phyloP scores from a whole-genome alignment of 345 rosid genomes.

The Melastoma malabathricum region DNA sequence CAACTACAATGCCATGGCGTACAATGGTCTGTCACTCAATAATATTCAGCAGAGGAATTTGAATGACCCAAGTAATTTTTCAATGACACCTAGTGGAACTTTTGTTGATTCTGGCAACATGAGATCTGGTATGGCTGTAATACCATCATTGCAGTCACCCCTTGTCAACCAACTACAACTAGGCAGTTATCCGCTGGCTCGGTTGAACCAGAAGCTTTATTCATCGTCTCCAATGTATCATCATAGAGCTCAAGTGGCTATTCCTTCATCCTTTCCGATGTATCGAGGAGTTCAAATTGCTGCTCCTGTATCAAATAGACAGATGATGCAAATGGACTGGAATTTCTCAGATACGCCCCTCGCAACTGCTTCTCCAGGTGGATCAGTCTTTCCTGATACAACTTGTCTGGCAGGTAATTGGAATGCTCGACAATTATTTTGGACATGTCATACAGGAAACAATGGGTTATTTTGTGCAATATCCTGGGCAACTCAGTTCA shows the following conservation, averaged over 20 bases:
- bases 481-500: too few species aligned
- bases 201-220: constrained; percentile 2
- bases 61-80: too few species aligned
- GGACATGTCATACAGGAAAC: too few species aligned
- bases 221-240: constrained; percentile 6
- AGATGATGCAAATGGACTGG: constrained; percentile 2
- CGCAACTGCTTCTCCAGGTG: constrained; percentile 3
- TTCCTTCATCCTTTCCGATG: constrained; percentile 1
- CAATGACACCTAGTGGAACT: too few species aligned
- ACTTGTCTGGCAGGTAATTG: too few species aligned
- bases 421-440: too few species aligned
- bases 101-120: too few species aligned
- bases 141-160: constrained; percentile 5
- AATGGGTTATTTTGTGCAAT: too few species aligned
- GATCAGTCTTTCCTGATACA: constrained; percentile 1
- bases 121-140: background rate
- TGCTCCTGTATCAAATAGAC: constrained; percentile 10
- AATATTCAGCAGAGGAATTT: too few species aligned
- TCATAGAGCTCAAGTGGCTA: constrained; percentile 9
- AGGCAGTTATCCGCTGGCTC: constrained; percentile 7
- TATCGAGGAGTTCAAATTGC: constrained; percentile 4
- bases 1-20: too few species aligned
- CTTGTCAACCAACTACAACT: constrained; percentile 5
- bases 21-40: too few species aligned
- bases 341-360: constrained; percentile 2